Conservation (phyloP, 106 monocot species). For the Posidonia australis region DNA sequence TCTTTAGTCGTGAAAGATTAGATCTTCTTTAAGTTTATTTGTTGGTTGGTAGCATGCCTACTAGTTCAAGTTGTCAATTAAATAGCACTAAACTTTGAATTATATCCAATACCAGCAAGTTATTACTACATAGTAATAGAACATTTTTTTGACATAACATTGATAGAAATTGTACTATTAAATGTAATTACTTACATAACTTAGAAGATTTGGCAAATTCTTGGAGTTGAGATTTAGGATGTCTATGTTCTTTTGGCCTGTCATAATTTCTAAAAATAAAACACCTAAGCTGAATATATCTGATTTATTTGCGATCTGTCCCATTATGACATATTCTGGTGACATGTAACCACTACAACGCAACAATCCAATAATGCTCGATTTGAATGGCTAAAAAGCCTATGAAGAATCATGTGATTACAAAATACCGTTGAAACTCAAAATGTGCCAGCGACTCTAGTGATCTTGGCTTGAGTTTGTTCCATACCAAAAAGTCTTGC, state of each 20-base stretch:
- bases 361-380: not conserved
- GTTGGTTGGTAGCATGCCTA: too few species aligned
- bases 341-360: constrained; percentile 30
- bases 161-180: too few species aligned
- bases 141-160: too few species aligned
- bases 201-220: not conserved
- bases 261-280: constrained; percentile 24
- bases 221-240: not conserved
- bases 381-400: too few species aligned
- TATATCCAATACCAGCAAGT: too few species aligned
- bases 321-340: constrained; percentile 26
- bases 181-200: constrained; percentile 6
- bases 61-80: too few species aligned
- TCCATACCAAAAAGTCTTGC: constrained; percentile 1
- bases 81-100: too few species aligned
- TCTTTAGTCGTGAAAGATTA: too few species aligned
- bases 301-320: constrained; percentile 23
- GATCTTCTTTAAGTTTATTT: too few species aligned
- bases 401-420: too few species aligned
- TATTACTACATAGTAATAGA: too few species aligned
- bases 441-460: constrained; percentile 1
- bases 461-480: constrained; percentile 1
- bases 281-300: constrained; percentile 33
- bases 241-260: constrained; percentile 8
- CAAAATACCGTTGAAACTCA: too few species aligned